Conservation (phyloP, 169 alveolate species). For the Babesia gibsoni region DNA sequence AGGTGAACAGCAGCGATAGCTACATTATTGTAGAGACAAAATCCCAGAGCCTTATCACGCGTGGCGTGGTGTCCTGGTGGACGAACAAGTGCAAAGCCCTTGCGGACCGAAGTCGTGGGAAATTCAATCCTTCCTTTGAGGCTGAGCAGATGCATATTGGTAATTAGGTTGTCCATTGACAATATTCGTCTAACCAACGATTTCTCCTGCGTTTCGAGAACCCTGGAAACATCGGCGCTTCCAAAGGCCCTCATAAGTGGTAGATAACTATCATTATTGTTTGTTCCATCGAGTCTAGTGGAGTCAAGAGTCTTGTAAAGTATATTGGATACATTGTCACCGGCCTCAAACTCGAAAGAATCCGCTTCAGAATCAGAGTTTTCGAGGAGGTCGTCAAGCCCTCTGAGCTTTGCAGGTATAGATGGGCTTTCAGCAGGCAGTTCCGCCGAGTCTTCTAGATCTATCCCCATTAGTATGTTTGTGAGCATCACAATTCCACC, state of each 20-base stretch:
- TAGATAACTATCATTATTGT: background rate
- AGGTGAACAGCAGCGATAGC: constrained; percentile 90
- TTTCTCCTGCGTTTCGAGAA: no score
- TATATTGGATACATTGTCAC: background rate
- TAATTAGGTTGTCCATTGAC: background rate
- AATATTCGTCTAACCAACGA: background rate
- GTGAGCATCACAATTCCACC: constrained; percentile 61
- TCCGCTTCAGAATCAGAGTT: background rate
- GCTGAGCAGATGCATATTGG: background rate
- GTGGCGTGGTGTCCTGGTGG: constrained; percentile 80
- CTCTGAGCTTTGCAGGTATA: background rate
- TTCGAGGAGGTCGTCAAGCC: background rate
- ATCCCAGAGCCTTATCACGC: constrained; percentile 77
- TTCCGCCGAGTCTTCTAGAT: background rate
- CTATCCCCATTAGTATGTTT: constrained; percentile 38
- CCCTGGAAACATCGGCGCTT: background rate
- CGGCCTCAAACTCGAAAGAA: background rate
- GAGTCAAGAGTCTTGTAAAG: no score
- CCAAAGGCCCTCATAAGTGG: background rate
- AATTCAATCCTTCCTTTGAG: background rate
- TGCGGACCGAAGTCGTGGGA: constrained; percentile 19
- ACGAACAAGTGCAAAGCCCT: constrained; percentile 74
- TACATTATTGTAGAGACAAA: constrained; percentile 89
- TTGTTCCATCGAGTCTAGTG: no score
- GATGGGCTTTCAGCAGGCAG: background rate